Conservation (phyloP, 78 protist genomes). For the Chrysochromulina tobinii region DNA sequence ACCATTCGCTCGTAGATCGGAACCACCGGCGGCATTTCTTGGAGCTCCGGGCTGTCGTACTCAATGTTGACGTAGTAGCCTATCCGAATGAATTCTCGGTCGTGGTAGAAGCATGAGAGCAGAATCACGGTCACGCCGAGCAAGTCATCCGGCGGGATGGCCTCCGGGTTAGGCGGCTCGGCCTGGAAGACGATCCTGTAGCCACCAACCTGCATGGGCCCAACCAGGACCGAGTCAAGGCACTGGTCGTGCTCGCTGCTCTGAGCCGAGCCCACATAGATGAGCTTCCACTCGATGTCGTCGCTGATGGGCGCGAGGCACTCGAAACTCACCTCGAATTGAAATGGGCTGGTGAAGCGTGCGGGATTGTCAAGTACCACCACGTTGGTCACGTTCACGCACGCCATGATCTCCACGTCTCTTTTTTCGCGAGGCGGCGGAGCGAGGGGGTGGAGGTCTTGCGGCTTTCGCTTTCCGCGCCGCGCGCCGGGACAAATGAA, state of each 20-base stretch:
- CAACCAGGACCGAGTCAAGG: slow-evolving; percentile 68
- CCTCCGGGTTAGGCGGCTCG: slow-evolving; percentile 42
- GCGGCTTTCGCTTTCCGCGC: no score
- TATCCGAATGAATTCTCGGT: slow-evolving; percentile 69
- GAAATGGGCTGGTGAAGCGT: neutral
- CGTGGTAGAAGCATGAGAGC: slow-evolving; percentile 56
- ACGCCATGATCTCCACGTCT: neutral
- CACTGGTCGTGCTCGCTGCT: slow-evolving; percentile 58
- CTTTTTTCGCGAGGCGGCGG: no score
- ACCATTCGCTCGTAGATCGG: neutral
- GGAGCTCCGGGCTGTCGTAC: slow-evolving; percentile 15
- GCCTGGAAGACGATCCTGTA: slow-evolving; percentile 58
- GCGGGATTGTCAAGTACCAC: slow-evolving; percentile 12
- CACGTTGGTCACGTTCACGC: slow-evolving; percentile 31
- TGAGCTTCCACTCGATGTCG: slow-evolving; percentile 74
- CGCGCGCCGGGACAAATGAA: no score
- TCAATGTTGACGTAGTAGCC: slow-evolving; percentile 53
- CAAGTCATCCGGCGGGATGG: slow-evolving; percentile 60
- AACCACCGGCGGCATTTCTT: slow-evolving; percentile 11
- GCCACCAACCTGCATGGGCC: slow-evolving; percentile 53
- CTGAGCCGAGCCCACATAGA: slow-evolving; percentile 75
- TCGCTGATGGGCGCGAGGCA: slow-evolving; percentile 4
- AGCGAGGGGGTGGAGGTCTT: no score
- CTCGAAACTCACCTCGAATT: slow-evolving; percentile 34
- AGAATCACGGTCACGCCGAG: slow-evolving; percentile 73